Evolutionary conservation across 2,329 filamentous ascomycete species (phyloP).

Genomic region (Penicillium decumbens): DNA sequence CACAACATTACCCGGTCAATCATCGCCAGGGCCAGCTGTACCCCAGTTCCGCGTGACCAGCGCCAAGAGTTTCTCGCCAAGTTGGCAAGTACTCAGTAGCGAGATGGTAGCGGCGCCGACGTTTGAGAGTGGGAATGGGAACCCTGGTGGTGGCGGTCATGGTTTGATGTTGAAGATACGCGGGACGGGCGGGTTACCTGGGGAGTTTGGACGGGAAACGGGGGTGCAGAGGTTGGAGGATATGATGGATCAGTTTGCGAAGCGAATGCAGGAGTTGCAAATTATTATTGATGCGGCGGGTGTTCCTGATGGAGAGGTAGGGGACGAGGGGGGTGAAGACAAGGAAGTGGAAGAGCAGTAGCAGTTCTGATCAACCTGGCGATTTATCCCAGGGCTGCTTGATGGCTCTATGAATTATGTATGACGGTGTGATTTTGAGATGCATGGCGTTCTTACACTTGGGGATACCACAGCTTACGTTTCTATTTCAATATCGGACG

Average conservation of each 20-base stretch:
- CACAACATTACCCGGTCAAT: constrained; percentile 1
- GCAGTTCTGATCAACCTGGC: not conserved
- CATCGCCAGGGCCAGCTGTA: constrained; percentile 3
- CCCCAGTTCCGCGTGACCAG: constrained; percentile 53
- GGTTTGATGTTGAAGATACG: constrained; percentile 46
- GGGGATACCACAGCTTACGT: constrained; percentile 1
- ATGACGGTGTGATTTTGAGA: not conserved
- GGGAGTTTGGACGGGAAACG: constrained; percentile 19
- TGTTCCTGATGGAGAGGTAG: not conserved
- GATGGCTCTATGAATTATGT: not conserved
- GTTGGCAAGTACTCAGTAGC: constrained; percentile 64
- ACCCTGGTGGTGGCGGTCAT: constrained; percentile 41
- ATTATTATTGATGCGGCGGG: constrained; percentile 39
- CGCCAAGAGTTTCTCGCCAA: constrained; percentile 66
- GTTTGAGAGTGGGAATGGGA: constrained; percentile 55
- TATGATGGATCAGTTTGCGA: constrained; percentile 47
- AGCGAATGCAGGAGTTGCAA: constrained; percentile 42
- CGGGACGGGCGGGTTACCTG: constrained; percentile 35
- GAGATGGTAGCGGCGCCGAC: constrained; percentile 57
- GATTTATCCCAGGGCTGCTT: not conserved
- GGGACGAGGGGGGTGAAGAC: not conserved
- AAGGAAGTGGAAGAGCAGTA: not conserved
- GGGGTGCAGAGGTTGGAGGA: constrained; percentile 38
- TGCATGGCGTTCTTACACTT: constrained; percentile 3
- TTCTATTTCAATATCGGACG: not conserved